Evolutionary conservation across 345 rosid genomes (phyloP).

Genomic region (Salix suchowensis): DNA sequence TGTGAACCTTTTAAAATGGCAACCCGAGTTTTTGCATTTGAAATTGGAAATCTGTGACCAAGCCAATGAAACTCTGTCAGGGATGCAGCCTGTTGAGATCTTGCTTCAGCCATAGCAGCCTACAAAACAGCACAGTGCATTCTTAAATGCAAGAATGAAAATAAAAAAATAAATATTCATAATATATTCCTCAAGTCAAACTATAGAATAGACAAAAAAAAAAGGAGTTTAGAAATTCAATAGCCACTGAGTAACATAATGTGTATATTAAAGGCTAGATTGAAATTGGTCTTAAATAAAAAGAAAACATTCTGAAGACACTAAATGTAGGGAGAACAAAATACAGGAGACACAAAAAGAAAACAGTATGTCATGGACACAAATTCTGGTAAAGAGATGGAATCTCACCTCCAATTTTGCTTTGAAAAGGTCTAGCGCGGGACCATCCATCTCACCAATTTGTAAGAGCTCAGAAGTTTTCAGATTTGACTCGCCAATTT

Average conservation of each 20-base stretch:
- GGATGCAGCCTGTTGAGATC: conserved; percentile 96
- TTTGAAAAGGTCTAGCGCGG: conserved; percentile 91
- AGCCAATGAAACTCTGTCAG: conserved; percentile 95
- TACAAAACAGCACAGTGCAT: conserved; percentile 22
- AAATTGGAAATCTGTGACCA: conserved; percentile 84
- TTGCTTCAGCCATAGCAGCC: conserved; percentile 98
- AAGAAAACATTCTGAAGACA: background rate
- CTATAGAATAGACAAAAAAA: background rate
- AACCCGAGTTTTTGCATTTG: conserved; percentile 92
- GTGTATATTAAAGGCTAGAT: background rate
- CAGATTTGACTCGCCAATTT: conserved; percentile 87
- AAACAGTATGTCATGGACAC: background rate
- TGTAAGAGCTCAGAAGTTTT: conserved; percentile 83
- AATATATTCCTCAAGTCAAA: conserved; percentile 1
- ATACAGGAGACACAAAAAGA: background rate
- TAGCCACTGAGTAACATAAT: background rate
- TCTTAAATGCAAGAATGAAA: background rate
- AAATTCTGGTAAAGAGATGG: background rate
- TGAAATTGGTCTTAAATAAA: background rate
- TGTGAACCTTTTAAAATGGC: conserved; percentile 79
- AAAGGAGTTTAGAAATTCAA: background rate
- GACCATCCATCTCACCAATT: conserved; percentile 98
- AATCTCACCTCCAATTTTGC: conserved; percentile 78
- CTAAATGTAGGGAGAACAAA: background rate
- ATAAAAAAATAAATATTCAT: conserved; percentile 4